Base-by-base conservation (phyloP, 768 basidiomycete species). In the Russula olivacea region DNA sequence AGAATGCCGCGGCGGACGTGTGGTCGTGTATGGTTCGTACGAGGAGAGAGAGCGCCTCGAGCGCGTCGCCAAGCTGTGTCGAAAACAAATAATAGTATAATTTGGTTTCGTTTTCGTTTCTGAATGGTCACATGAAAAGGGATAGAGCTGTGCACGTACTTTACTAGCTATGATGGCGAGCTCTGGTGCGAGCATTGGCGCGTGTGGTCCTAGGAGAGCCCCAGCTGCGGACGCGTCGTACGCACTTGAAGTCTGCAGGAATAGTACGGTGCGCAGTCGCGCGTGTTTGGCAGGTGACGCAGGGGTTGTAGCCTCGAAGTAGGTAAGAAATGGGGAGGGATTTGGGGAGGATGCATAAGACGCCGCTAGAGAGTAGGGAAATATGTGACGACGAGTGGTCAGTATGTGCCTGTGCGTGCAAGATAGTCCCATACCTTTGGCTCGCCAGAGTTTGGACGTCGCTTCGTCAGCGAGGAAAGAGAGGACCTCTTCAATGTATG, bases 281-380 rank as follows among this genome's bases (percentile, higher is more conserved):
- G 77, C 76, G 21, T 82, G 81, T 72, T 93, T 93, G 61, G 84
- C 80, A 17, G 81, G 80, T 0, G 91, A 89, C 60, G 90, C 83
- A 1, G 91, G 91, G 4, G 91, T 90, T 25, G 88, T 88, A n/a
- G 88, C 85, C 3, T 86, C 79, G 65, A 95, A 87, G 73, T 93
- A 92, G 6, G 85, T 79, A 8, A 91, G 71, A 73, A 87, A 90
- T 0, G 87, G 78, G 1, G 68, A 58, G 28, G 71, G 65, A 55
- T 70, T 60, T 48, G 66, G 66, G 50, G 71, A 64, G 0, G 74
- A 73, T 4, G 71, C 55, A 59, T 74, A 73, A 14, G 70, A 71
- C 1, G 68, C 53, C 32, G 69, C 75, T 74, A 19, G 11, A 10
- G 55, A 38, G 17, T 21, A 8, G 14, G 36, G 21, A 0, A n/a